Percentiles rank a stretch among this genome's conserved stretches.
Conservation (phyloP, 345 rosid genomes). For the Lumnitzera racemosa region DNA sequence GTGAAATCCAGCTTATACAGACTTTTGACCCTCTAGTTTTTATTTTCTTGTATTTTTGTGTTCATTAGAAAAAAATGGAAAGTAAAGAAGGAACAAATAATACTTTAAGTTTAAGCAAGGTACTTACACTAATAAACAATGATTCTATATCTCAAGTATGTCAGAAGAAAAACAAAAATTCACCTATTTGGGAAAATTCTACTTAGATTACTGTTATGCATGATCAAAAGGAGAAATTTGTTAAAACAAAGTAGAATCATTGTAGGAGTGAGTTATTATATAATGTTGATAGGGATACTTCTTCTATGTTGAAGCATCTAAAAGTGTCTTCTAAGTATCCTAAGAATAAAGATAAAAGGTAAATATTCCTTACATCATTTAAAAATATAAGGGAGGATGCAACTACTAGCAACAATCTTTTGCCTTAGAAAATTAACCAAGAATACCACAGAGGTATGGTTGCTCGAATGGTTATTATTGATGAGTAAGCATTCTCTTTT, state of each 20-base stretch:
- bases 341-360: neutral
- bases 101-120: too few species aligned
- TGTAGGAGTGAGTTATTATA: neutral
- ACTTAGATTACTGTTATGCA: neutral
- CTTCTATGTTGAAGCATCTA: neutral
- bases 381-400: neutral
- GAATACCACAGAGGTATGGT: neutral
- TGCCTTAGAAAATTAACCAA: neutral
- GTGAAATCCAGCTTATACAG: too few species aligned
- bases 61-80: too few species aligned
- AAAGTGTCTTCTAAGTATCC: neutral
- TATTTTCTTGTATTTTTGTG: too few species aligned
- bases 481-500: neutral
- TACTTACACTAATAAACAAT: too few species aligned
- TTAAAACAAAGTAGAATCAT: neutral
- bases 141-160: too few species aligned
- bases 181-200: neutral
- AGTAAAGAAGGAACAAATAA: too few species aligned
- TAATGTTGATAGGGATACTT: neutral
- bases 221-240: neutral
- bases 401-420: neutral
- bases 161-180: neutral
- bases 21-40: too few species aligned
- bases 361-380: neutral
- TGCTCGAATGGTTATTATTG: slow-evolving; percentile 1